phyloP scores from a whole-genome alignment of 1,284 basidiomycete genomes.

The Mycena citricolor region DNA sequence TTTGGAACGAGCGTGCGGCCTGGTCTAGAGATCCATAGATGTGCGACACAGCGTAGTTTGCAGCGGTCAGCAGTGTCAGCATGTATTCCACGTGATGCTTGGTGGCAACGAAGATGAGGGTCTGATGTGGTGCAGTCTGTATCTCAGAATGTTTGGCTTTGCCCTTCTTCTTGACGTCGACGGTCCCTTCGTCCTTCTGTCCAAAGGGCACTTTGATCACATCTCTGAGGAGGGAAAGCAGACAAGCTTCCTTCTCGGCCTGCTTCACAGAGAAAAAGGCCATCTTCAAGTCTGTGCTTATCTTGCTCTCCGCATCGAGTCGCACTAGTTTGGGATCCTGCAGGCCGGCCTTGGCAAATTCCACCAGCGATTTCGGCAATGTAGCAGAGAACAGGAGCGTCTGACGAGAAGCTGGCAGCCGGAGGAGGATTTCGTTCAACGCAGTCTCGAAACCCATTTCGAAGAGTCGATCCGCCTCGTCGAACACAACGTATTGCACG shows the following conservation, averaged over 20 bases:
- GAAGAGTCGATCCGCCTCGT: slow-evolving; percentile 97
- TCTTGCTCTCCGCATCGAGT: slow-evolving; percentile 94
- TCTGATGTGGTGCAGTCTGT: slow-evolving; percentile 79
- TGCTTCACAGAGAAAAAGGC: slow-evolving; percentile 94
- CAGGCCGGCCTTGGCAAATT: slow-evolving; percentile 96
- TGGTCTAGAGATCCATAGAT: slow-evolving; percentile 98
- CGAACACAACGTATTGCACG: slow-evolving; percentile 92
- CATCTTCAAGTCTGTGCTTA: slow-evolving; percentile 91
- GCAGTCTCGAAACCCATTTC: slow-evolving; percentile 98
- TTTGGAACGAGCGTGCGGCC: slow-evolving; percentile 85
- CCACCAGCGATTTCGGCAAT: slow-evolving; percentile 92
- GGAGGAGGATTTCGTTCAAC: slow-evolving; percentile 86
- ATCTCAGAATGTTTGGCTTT: slow-evolving; percentile 54
- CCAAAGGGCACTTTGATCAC: slow-evolving; percentile 81
- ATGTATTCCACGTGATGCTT: slow-evolving; percentile 99
- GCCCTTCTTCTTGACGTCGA: slow-evolving; percentile 45
- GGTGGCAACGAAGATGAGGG: slow-evolving; percentile 95
- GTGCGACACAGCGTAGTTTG: slow-evolving; percentile 93
- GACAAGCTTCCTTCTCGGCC: slow-evolving; percentile 91
- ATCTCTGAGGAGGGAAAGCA: slow-evolving; percentile 83
- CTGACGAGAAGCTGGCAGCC: slow-evolving; percentile 85
- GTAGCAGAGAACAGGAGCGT: slow-evolving; percentile 96
- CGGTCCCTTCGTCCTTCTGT: slow-evolving; percentile 26
- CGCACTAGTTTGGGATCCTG: slow-evolving; percentile 93
- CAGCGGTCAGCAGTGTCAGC: slow-evolving; percentile 72